These are phyloP conservation scores for Cryphonectria carpinicola DNA, from an alignment of 2,329 filamentous ascomycete species.

Conservation along the genomic window DNA sequence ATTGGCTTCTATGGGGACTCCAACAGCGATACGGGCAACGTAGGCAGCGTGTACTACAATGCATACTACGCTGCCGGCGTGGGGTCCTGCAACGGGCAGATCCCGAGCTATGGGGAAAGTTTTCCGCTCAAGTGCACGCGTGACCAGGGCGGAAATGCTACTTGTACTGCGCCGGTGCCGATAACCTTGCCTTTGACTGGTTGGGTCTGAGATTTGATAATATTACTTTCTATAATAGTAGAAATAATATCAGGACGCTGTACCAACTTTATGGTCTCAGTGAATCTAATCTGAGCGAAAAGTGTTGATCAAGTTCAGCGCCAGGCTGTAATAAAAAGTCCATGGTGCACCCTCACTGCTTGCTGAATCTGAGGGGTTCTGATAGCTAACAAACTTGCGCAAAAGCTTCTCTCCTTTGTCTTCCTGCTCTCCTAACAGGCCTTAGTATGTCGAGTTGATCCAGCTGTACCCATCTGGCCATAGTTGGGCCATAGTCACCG, in stretches of 20 bases:
- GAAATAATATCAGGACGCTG: not conserved
- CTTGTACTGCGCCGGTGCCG: slow-evolving; percentile 23
- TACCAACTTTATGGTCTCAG: not conserved
- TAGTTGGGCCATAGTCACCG: slow-evolving; percentile 32
- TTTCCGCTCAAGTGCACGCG: slow-evolving; percentile 22
- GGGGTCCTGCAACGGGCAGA: slow-evolving; percentile 5
- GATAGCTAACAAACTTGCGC: too few relatives aligned
- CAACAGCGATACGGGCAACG: slow-evolving; percentile 9
- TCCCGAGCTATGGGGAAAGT: slow-evolving; percentile 17
- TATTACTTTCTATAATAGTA: not conserved
- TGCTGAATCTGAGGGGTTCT: too few relatives aligned
- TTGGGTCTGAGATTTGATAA: not conserved
- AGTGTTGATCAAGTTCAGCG: not conserved
- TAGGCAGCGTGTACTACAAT: slow-evolving; percentile 9
- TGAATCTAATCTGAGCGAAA: not conserved
- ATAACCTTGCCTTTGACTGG: slow-evolving; percentile 17
- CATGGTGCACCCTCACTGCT: too few relatives aligned
- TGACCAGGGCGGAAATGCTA: slow-evolving; percentile 24
- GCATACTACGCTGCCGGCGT: not conserved
- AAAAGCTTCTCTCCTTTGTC: too few relatives aligned
- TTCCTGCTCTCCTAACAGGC: not conserved
- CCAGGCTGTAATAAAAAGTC: too few relatives aligned
- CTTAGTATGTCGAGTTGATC: slow-evolving; percentile 28
- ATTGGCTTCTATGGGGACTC: slow-evolving; percentile 23
- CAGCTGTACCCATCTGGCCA: slow-evolving; percentile 25